A percentile compares a stretch with the other conserved stretches of the same genome.
Conservation (phyloP, 83 land plant genomes). For the Diphasiastrum complanatum region DNA sequence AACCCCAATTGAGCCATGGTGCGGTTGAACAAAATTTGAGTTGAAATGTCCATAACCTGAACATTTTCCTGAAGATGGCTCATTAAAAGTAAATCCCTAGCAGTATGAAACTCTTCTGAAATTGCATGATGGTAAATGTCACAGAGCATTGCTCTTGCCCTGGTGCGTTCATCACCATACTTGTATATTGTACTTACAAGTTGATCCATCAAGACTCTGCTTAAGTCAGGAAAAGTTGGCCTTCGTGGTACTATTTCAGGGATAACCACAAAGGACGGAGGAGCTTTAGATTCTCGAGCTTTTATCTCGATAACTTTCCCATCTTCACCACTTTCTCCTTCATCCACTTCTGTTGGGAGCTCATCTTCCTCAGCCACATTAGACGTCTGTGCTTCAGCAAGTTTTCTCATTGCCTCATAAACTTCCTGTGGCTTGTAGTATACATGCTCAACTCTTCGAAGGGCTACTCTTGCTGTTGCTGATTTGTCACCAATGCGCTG, state of each 20-base stretch:
- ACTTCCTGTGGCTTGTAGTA: conserved; percentile 95
- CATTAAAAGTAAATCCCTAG: conserved; percentile 78
- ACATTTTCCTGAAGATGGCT: conserved; percentile 83
- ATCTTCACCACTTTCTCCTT: conserved; percentile 43
- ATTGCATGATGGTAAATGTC: conserved; percentile 89
- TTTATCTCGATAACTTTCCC: conserved; percentile 14
- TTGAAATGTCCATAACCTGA: conserved; percentile 76
- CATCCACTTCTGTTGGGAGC: conserved; percentile 28
- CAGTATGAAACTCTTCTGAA: conserved; percentile 57
- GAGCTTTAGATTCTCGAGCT: conserved; percentile 47
- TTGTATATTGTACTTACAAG: conserved; percentile 68
- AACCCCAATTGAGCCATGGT: conserved; percentile 92
- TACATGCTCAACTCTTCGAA: conserved; percentile 64
- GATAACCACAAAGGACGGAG: conserved; percentile 49
- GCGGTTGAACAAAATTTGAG: conserved; percentile 75
- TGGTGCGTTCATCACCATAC: conserved; percentile 84
- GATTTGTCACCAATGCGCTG: conserved; percentile 54
- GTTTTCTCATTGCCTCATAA: conserved; percentile 82
- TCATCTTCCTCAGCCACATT: conserved; percentile 28
- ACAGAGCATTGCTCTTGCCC: conserved; percentile 92
- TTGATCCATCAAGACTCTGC: conserved; percentile 62
- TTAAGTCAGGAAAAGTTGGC: conserved; percentile 65
- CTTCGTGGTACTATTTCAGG: conserved; percentile 72
- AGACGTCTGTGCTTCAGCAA: conserved; percentile 31
- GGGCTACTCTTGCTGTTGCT: conserved; percentile 75